phyloP scores from a whole-genome alignment of 2,329 filamentous ascomycete genomes.

The Aspergillus sclerotialis region DNA sequence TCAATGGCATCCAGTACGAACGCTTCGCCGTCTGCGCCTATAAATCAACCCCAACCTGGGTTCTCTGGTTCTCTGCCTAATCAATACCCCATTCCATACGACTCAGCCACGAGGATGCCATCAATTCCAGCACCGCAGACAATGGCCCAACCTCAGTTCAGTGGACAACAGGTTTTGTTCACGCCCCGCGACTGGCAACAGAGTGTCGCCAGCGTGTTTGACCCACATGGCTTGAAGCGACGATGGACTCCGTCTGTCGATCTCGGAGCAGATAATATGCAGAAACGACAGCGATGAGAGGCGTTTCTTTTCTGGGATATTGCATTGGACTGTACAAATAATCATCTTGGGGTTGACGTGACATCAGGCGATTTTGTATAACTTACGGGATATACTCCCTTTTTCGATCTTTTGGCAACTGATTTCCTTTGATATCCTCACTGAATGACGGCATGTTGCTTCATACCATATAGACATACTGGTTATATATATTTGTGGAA shows the following conservation, averaged over 20 bases:
- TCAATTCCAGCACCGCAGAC: constrained; percentile 23
- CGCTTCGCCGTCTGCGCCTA: constrained; percentile 35
- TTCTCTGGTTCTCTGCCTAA: constrained; percentile 19
- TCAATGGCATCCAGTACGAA: constrained; percentile 52
- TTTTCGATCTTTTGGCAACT: too few relatives aligned
- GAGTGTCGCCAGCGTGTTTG: constrained; percentile 42
- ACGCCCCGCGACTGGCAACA: constrained; percentile 43
- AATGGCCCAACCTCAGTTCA: constrained; percentile 26
- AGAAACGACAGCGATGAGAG: constrained; percentile 28
- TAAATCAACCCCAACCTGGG: constrained; percentile 20
- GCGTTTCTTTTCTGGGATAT: neutral
- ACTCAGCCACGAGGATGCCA: constrained; percentile 21
- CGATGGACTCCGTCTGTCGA: constrained; percentile 37
- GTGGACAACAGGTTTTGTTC: constrained; percentile 30
- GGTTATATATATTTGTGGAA: neutral
- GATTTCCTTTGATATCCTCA: too few relatives aligned
- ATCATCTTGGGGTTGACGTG: too few relatives aligned
- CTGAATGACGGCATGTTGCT: neutral
- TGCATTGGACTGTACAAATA: neutral
- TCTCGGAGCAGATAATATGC: constrained; percentile 18
- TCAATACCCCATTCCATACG: constrained; percentile 31
- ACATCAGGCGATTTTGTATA: too few relatives aligned
- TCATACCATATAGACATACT: neutral
- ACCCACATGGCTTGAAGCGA: constrained; percentile 39
- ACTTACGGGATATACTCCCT: too few relatives aligned